Percentiles rank a stretch among this genome's conserved stretches.
Conservation (phyloP, 306 rosid species). For the Begonia masoniana region DNA sequence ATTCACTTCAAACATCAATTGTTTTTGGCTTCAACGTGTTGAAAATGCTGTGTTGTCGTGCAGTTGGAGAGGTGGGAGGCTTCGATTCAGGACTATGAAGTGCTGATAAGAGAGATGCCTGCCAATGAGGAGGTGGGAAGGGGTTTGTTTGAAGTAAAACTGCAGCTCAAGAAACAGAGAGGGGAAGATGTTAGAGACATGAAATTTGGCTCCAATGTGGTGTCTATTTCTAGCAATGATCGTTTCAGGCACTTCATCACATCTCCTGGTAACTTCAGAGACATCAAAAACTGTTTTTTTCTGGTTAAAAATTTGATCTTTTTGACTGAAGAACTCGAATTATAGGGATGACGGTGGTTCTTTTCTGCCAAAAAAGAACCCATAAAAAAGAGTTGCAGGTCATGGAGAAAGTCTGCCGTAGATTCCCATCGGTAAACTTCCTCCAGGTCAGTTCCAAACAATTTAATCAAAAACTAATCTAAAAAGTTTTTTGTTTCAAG, state of each 20-base stretch:
- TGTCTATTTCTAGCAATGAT: slow-evolving; percentile 57
- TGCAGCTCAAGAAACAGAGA: slow-evolving; percentile 48
- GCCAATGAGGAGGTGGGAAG: slow-evolving; percentile 82
- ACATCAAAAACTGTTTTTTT: background rate
- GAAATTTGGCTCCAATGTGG: slow-evolving; percentile 75
- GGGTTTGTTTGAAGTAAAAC: slow-evolving; percentile 67
- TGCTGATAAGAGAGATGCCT: slow-evolving; percentile 67
- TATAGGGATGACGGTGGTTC: slow-evolving; percentile 86
- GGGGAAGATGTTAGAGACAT: slow-evolving; percentile 66
- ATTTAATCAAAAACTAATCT: background rate
- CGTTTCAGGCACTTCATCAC: slow-evolving; percentile 75
- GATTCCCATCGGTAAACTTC: slow-evolving; percentile 76
- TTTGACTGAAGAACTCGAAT: background rate
- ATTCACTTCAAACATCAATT: background rate
- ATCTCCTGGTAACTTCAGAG: slow-evolving; percentile 49
- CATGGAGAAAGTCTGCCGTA: slow-evolving; percentile 66
- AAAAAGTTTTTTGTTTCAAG: too few relatives aligned
- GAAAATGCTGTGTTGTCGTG: slow-evolving; percentile 8
- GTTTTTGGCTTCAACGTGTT: background rate
- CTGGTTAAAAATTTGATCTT: background rate
- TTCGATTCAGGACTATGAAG: slow-evolving; percentile 78
- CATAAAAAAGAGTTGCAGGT: slow-evolving; percentile 45
- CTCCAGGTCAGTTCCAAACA: slow-evolving; percentile 45
- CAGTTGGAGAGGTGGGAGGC: slow-evolving; percentile 91
- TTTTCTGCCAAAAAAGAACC: slow-evolving; percentile 57